Evolutionary conservation across 2,329 filamentous ascomycete species (phyloP).

Genomic region (Penicillium sp.): DNA sequence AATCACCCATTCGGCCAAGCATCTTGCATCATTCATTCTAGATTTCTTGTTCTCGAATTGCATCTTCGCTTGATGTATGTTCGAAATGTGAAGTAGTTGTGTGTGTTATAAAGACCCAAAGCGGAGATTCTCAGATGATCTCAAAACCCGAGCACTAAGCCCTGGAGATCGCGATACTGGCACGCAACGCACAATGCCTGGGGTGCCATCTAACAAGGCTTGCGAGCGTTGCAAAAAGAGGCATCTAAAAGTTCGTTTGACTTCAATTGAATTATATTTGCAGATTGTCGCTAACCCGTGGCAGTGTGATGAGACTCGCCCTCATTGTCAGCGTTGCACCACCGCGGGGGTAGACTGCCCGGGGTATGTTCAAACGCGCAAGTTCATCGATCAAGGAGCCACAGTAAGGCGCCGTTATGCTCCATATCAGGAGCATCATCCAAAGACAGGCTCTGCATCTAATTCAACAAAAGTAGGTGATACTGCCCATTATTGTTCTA

Average conservation of each 20-base stretch:
- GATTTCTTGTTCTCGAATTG: not conserved
- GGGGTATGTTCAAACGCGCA: conserved; percentile 44
- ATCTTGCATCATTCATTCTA: conserved; percentile 4
- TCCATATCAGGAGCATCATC: conserved; percentile 33
- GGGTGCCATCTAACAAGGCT: conserved; percentile 41
- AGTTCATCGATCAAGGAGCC: conserved; percentile 45
- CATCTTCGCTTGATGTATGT: not conserved
- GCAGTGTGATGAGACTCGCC: conserved; percentile 43
- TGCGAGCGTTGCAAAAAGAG: conserved; percentile 42
- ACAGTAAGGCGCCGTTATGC: conserved; percentile 41
- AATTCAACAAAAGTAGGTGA: conserved; percentile 7
- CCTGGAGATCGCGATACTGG: not conserved
- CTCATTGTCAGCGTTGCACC: conserved; percentile 39
- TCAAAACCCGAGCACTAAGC: not conserved
- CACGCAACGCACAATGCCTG: conserved; percentile 30
- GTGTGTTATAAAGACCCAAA: not conserved
- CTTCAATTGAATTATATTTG: not conserved
- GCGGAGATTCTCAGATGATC: not conserved
- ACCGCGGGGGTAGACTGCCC: conserved; percentile 40
- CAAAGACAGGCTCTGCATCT: conserved; percentile 4
- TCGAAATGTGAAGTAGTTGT: conserved; percentile 1
- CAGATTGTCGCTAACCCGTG: not conserved
- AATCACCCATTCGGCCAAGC: not conserved
- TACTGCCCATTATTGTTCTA: not conserved
- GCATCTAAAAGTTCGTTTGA: conserved; percentile 36